A percentile compares a stretch with the other conserved stretches of the same genome.
Conservation (phyloP, 1,284 basidiomycete genomes). For the Cutaneotrichosporon mucoides region DNA sequence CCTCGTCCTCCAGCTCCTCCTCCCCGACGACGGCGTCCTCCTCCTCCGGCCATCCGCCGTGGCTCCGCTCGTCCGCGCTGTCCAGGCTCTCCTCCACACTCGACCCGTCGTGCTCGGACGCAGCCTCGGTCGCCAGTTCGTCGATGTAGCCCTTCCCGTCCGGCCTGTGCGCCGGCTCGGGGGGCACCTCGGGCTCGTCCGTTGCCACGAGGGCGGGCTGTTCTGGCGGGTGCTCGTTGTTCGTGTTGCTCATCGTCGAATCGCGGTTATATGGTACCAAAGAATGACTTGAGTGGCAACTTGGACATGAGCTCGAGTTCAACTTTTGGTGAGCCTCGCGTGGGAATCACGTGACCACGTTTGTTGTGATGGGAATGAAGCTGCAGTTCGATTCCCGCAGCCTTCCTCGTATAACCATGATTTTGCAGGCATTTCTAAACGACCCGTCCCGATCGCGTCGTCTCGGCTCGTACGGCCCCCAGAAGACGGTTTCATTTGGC, state of each 20-base stretch:
- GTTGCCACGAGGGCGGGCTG: not conserved
- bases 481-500: too few species aligned
- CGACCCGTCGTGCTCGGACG: slow-evolving; percentile 18
- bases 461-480: too few species aligned
- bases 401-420: too few species aligned
- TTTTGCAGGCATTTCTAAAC: not conserved
- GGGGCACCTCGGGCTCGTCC: not conserved
- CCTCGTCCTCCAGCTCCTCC: slow-evolving; percentile 25
- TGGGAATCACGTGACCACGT: too few species aligned
- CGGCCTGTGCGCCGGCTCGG: not conserved
- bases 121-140: slow-evolving; percentile 14
- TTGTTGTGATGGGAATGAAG: too few species aligned
- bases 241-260: slow-evolving; percentile 1
- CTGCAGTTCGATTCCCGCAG: too few species aligned
- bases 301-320: not conserved
- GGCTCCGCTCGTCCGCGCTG: slow-evolving; percentile 3
- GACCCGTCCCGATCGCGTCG: too few species aligned
- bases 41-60: slow-evolving; percentile 9
- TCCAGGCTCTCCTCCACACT: slow-evolving; percentile 28
- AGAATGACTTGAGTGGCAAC: too few species aligned
- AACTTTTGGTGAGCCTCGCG: too few species aligned
- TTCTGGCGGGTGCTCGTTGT: slow-evolving; percentile 1
- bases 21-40: not conserved
- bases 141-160: slow-evolving; percentile 28
- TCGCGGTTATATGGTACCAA: too few species aligned